A percentile compares a stretch with the other conserved stretches of the same genome.
phyloP scores from a whole-genome alignment of 495 filamentous ascomycete genomes.

The Neurospora discreta region DNA sequence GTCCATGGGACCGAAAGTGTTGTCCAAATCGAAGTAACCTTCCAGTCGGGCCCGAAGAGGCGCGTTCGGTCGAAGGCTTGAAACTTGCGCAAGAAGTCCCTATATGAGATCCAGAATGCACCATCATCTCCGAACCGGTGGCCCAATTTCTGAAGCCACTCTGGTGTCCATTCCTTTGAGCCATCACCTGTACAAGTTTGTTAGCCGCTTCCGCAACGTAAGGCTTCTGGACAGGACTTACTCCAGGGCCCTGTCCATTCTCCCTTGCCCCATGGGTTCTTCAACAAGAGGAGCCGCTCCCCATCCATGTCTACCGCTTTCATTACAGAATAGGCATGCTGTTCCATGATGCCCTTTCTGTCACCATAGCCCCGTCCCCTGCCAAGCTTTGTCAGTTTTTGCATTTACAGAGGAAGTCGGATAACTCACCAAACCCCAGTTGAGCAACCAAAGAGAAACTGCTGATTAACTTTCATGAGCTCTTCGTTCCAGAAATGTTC shows the following conservation, averaged over 20 bases:
- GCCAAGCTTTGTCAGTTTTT: neutral
- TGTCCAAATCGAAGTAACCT: conserved; percentile 74
- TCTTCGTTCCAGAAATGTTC: conserved; percentile 84
- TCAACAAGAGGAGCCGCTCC: conserved; percentile 58
- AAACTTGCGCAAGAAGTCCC: conserved; percentile 76
- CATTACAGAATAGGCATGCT: conserved; percentile 89
- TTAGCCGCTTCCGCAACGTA: neutral
- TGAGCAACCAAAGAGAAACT: conserved; percentile 79
- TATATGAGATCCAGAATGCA: conserved; percentile 57
- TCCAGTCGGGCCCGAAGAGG: conserved; percentile 80
- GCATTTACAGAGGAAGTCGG: neutral
- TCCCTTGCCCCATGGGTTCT: conserved; percentile 81
- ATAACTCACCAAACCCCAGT: conserved; percentile 41
- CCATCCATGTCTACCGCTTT: conserved; percentile 67
- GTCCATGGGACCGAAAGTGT: conserved; percentile 77
- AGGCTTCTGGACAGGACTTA: conserved; percentile 2
- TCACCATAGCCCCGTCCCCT: conserved; percentile 45
- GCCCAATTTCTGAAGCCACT: conserved; percentile 69
- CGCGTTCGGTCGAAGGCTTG: conserved; percentile 75
- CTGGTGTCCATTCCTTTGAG: conserved; percentile 81
- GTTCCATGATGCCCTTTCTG: conserved; percentile 64
- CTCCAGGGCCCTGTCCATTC: conserved; percentile 82
- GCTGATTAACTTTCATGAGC: conserved; percentile 70
- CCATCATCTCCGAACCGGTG: conserved; percentile 89
- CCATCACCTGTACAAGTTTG: conserved; percentile 42